Evolutionary conservation across 176 grass and related monocot genomes (phyloP), one percentile per base, ranked within the genome.

Genomic region (Triticum monococcum): DNA sequence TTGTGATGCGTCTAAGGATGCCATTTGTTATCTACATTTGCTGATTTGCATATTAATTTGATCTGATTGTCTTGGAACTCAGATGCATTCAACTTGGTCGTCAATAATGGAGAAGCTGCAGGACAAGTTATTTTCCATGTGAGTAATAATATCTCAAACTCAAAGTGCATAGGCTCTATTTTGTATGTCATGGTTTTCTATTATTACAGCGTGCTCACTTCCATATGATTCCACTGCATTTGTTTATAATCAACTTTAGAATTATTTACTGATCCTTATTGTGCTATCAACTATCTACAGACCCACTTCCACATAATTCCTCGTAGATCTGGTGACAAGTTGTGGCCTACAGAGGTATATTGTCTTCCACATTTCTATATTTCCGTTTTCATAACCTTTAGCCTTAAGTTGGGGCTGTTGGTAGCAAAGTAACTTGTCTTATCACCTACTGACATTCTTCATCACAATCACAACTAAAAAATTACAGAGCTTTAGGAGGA

Each of bases 221-320:
- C 13, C 7, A 76, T 26, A 32, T 30, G 46, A 76, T 54, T 31
- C 8, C 16, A 32, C 46, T 54, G 38, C 56, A 11, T 87, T 79
- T 43, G 64, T 17, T 14, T 61, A 32, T 56, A 68, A 14, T 56
- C 13, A 65, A 83, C 57, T 83, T 30, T 23, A 70, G 13, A 45
- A 68, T 17, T 65, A 48, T 68, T 22, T 70, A 60, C 5, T 74
- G 43, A 75, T 60, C 4, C 1, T 56, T 88, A 28, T 46, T 59
- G 36, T 82, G 5, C 22, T 32, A 79, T 30, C 16, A 87, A 62
- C 80, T 41, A 71, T 32, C 72, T 50, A 61, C 94, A 97, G 95
- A 97, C 95, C 80, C 95, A 97, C 89, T 92, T 91, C 77, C 95
- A 97, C 74, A 94, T 97, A 79, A 97, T 97, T 73, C 95, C 95